Evolutionary conservation across 2,329 filamentous ascomycete species (phyloP), one percentile per base, ranked within the genome.

Genomic region (Biscogniauxia marginata): DNA sequence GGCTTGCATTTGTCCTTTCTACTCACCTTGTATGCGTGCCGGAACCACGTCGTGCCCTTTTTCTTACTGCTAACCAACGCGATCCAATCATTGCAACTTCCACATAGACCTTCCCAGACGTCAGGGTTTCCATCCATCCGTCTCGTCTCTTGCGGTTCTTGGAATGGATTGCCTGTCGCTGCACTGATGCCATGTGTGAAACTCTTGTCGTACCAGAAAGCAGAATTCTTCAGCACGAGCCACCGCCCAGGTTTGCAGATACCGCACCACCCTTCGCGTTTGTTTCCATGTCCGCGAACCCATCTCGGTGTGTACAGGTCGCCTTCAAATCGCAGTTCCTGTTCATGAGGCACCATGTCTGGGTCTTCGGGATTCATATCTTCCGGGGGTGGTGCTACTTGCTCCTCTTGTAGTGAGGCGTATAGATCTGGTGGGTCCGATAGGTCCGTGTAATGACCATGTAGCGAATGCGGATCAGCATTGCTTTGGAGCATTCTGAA

Each of bases 141-240:
- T 56, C 89, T 79, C 20, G 85, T 90, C 66, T 91, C 83, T 59
- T 88, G 84, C 2, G 91, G 91, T 63, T 89, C 86, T 69, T 90
- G 86, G 75, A 95, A 93, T 3, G 87, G 84, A 60, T 82, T 86
- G 21, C 91, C 90, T 0, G 90, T 93, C 3, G 89, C 87, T 23
- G 89, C 90, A 68, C 88, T 91, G 71, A 96, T 91, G 50, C 91
- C 91, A 68, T 96, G 91, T 2, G 89, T 91, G 71, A 95, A 96
- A 55, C 88, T 90, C 78, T 95, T 93, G 77, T 96, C 91, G 73
- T 96, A 96, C 91, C 91, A 96, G 72, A 91, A 96, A 6, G 91
- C 91, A 54, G 89, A 93, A 75, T 96, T 95, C 77, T 95, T 96
- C 57, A 96, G 78, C 16, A 93, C 90, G 53, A 93, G 82, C 91